Percentiles rank a stretch among this genome's conserved stretches.
These are phyloP conservation scores for Globisporangium middletonii DNA, from an alignment of 352 stramenopile species.

Conservation along the genomic window DNA sequence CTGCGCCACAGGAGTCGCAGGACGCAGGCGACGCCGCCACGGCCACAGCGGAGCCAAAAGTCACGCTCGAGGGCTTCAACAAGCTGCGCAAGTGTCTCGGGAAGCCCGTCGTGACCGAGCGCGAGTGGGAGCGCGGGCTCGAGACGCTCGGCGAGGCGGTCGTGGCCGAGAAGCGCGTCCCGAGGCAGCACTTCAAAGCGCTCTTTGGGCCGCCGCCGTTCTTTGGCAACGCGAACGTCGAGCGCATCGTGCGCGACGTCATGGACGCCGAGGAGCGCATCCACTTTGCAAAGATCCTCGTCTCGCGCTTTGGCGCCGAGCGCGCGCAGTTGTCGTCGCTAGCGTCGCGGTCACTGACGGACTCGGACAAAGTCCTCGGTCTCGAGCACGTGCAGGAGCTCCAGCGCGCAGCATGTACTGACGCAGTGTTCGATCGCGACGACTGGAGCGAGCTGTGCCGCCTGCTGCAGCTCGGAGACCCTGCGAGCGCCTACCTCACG, in stretches of 20 bases:
- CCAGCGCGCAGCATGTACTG: conserved; percentile 26
- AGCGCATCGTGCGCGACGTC: conserved; percentile 33
- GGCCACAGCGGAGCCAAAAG: conserved; percentile 4
- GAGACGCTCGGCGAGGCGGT: conserved; percentile 23
- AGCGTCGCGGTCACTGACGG: no score
- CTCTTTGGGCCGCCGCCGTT: conserved; percentile 51
- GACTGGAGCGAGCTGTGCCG: conserved; percentile 33
- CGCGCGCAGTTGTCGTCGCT: no score
- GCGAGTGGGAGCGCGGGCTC: conserved; percentile 36
- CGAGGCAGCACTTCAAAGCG: conserved; percentile 38
- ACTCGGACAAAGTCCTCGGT: conserved; percentile 10
- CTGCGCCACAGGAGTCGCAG: not conserved
- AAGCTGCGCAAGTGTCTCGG: conserved; percentile 29
- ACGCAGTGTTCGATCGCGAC: conserved; percentile 12
- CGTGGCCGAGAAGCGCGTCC: conserved; percentile 13
- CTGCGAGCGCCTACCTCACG: conserved; percentile 11
- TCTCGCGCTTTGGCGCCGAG: conserved; percentile 28
- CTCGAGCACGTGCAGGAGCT: conserved; percentile 27
- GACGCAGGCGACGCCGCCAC: not conserved
- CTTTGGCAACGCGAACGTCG: conserved; percentile 36
- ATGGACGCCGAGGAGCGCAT: conserved; percentile 37
- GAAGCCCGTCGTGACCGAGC: conserved; percentile 15
- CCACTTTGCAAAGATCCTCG: conserved; percentile 35
- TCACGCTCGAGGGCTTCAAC: conserved; percentile 32
- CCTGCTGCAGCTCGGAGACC: conserved; percentile 20